Evolutionary conservation across 805 yeast genomes (phyloP).

Genomic region (Lachancea kluyveri): DNA sequence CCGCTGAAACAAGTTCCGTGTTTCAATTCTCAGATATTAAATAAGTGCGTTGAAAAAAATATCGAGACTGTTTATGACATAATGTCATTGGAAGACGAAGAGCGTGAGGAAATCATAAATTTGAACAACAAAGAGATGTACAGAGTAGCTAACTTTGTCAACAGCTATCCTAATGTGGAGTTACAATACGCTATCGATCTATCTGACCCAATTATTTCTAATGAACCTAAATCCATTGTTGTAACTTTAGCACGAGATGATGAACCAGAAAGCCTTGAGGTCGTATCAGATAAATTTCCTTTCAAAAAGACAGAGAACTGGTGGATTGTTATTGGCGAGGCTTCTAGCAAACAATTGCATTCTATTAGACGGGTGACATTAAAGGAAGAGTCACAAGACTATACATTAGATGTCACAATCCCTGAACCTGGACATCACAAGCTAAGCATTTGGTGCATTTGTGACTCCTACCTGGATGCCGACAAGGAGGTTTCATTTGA

Average conservation of each 20-base stretch:
- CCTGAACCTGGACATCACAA: constrained; percentile 56
- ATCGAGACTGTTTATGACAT: constrained; percentile 77
- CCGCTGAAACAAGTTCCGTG: constrained; percentile 79
- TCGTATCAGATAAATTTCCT: constrained; percentile 56
- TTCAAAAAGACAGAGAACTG: constrained; percentile 49
- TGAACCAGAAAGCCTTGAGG: constrained; percentile 61
- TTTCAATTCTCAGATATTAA: constrained; percentile 42
- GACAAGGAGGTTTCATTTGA: constrained; percentile 71
- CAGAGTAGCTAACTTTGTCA: constrained; percentile 80
- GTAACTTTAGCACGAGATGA: constrained; percentile 66
- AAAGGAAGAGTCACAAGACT: constrained; percentile 43
- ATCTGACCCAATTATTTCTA: constrained; percentile 37
- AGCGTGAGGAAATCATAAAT: constrained; percentile 55
- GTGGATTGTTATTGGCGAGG: constrained; percentile 87
- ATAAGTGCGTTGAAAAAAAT: constrained; percentile 45
- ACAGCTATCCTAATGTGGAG: constrained; percentile 84
- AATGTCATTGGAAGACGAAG: constrained; percentile 67
- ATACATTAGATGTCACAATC: constrained; percentile 49
- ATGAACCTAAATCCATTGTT: constrained; percentile 41
- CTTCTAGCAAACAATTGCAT: constrained; percentile 50
- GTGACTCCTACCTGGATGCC: constrained; percentile 90
- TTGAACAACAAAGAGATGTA: constrained; percentile 45
- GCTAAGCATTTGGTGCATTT: constrained; percentile 74
- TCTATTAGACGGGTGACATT: constrained; percentile 65
- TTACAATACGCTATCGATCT: constrained; percentile 45